phyloP scores from a whole-genome alignment of 2,329 filamentous ascomycete species.

The Parasarocladium wereldwijsianum region DNA sequence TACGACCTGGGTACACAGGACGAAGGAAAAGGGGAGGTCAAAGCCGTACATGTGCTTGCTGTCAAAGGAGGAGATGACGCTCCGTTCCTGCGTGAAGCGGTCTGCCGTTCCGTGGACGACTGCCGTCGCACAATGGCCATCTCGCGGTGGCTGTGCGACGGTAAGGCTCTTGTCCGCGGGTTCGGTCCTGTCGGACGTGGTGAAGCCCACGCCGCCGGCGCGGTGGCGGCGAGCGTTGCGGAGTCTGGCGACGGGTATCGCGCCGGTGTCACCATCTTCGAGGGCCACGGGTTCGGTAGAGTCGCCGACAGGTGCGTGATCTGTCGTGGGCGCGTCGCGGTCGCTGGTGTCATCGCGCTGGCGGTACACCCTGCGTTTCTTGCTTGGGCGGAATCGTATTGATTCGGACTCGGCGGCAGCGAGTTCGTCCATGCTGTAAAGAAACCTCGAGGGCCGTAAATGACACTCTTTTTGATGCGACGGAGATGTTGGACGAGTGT shows the following conservation, averaged over 20 bases:
- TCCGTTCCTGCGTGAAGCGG: constrained; percentile 61
- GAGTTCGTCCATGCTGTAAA: too few species aligned
- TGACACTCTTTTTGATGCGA: too few species aligned
- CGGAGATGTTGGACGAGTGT: too few species aligned
- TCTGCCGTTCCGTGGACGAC: constrained; percentile 15
- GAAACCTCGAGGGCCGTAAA: too few species aligned
- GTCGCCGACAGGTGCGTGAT: not conserved
- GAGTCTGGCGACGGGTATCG: constrained; percentile 35
- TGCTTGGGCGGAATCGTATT: constrained; percentile 39
- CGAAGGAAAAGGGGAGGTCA: constrained; percentile 4
- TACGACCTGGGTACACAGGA: not conserved
- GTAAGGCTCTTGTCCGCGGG: constrained; percentile 15
- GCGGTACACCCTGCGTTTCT: constrained; percentile 46
- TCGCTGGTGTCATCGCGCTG: constrained; percentile 25
- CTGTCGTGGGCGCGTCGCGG: not conserved
- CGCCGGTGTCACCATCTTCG: constrained; percentile 17
- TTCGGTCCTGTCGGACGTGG: constrained; percentile 14
- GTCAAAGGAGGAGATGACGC: constrained; percentile 46
- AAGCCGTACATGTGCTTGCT: constrained; percentile 67
- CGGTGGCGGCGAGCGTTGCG: constrained; percentile 31
- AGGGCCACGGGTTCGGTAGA: constrained; percentile 7
- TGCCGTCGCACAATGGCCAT: constrained; percentile 16
- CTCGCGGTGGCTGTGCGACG: constrained; percentile 3
- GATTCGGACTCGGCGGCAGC: constrained; percentile 13
- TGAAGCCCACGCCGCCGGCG: constrained; percentile 42